A percentile compares a stretch with the other conserved stretches of the same genome.
Evolutionary conservation across 805 yeast genomes (phyloP).

Genomic region (Candida qinlingensis): DNA sequence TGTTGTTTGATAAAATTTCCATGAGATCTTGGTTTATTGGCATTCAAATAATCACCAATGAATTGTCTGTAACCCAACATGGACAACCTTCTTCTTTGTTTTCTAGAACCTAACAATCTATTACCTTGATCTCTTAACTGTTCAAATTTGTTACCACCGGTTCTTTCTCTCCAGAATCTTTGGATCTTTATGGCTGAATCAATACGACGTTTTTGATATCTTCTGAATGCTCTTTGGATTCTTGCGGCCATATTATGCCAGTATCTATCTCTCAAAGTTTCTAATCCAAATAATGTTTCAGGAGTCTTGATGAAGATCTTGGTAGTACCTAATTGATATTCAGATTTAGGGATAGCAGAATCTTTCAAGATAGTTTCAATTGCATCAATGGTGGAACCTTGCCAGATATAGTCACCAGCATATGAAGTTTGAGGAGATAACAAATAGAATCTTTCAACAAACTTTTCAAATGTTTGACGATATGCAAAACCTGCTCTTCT

Average conservation of each 20-base stretch:
- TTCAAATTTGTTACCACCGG: conserved; percentile 76
- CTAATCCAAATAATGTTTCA: conserved; percentile 91
- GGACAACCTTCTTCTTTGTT: conserved; percentile 87
- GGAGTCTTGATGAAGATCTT: conserved; percentile 96
- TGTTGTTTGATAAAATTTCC: conserved; percentile 74
- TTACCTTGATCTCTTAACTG: conserved; percentile 84
- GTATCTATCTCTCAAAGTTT: conserved; percentile 92
- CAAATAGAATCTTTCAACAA: conserved; percentile 88
- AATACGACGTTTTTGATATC: conserved; percentile 70
- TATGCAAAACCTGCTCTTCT: conserved; percentile 99
- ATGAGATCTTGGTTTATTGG: conserved; percentile 68
- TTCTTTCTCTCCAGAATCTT: conserved; percentile 73
- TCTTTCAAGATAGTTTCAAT: conserved; percentile 47
- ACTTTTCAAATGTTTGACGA: conserved; percentile 93
- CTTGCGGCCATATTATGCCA: conserved; percentile 99
- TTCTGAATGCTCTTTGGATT: conserved; percentile 95
- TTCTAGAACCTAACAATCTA: conserved; percentile 60
- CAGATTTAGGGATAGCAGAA: conserved; percentile 67
- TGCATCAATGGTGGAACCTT: conserved; percentile 53
- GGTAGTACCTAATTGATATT: conserved; percentile 87
- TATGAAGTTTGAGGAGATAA: conserved; percentile 87
- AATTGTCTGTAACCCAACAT: conserved; percentile 82
- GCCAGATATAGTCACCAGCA: conserved; percentile 75
- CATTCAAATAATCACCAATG: conserved; percentile 90
- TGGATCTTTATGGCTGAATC: conserved; percentile 84